These are phyloP conservation scores for Tylopilus subfusipes DNA, from an alignment of 768 basidiomycete genomes.

Conservation along the genomic window DNA sequence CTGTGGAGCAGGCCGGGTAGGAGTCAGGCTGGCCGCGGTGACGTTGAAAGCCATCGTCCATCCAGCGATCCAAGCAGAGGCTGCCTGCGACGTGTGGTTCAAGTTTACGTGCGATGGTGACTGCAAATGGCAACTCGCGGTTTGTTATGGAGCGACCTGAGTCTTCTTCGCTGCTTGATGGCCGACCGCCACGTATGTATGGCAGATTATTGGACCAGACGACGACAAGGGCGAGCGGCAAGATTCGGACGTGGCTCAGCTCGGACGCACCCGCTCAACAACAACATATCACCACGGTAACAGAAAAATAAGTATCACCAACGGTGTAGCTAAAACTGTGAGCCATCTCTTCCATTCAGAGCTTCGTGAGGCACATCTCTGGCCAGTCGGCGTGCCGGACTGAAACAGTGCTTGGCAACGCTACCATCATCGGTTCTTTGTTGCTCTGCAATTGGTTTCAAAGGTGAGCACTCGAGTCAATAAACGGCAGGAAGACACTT, in stretches of 20 bases:
- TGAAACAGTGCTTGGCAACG: not conserved
- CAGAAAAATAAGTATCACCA: not conserved
- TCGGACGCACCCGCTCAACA: slow-evolving; percentile 30
- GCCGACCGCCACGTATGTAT: too few species aligned
- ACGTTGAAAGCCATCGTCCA: slow-evolving; percentile 47
- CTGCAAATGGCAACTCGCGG: not conserved
- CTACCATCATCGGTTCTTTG: slow-evolving; percentile 35
- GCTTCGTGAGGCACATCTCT: not conserved
- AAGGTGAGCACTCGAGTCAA: not conserved
- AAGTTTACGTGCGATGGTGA: not conserved
- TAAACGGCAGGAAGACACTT: slow-evolving; percentile 33
- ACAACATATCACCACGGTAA: slow-evolving; percentile 31
- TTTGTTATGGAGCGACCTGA: not conserved
- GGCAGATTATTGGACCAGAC: too few species aligned
- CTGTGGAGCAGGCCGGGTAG: slow-evolving; percentile 74
- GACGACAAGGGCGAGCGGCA: slow-evolving; percentile 1
- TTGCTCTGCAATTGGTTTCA: slow-evolving; percentile 27
- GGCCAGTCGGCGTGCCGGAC: not conserved
- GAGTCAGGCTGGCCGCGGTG: slow-evolving; percentile 60
- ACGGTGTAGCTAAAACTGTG: too few species aligned
- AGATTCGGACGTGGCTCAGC: slow-evolving; percentile 11
- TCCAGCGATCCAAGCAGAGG: slow-evolving; percentile 18
- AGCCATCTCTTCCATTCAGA: not conserved
- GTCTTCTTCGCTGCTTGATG: not conserved
- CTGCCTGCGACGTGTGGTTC: not conserved